Evolutionary conservation across 139 green algal genomes (phyloP).

Genomic region (Tetradesmus obliquus): DNA sequence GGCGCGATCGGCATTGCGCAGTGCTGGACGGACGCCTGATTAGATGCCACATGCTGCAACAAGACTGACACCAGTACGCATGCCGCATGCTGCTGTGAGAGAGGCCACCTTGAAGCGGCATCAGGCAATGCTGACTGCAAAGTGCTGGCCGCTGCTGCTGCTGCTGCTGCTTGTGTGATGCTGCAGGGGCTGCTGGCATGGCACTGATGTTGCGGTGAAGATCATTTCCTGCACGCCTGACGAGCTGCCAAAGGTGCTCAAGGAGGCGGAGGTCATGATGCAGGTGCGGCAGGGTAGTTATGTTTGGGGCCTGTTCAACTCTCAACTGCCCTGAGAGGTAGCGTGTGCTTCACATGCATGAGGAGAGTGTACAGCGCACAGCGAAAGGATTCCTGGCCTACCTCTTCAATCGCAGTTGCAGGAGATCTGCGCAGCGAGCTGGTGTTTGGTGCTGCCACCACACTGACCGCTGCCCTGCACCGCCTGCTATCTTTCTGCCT

Average conservation of each 20-base stretch:
- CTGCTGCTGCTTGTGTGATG: not conserved
- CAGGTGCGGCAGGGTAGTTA: not conserved
- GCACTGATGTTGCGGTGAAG: conserved; percentile 35
- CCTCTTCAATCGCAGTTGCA: not conserved
- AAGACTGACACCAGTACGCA: no score
- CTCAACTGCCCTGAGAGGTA: not conserved
- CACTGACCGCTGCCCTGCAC: not conserved
- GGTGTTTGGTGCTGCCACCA: no score
- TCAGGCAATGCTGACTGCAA: no score
- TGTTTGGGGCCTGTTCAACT: no score
- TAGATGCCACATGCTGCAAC: no score
- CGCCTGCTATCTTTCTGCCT: not conserved
- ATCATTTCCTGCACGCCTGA: conserved; percentile 18
- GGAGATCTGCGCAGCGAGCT: no score
- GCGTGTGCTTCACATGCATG: not conserved
- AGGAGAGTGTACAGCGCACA: not conserved
- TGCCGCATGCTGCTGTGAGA: no score
- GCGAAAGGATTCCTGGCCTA: not conserved
- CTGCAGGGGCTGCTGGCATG: conserved; percentile 22
- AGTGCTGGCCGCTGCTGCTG: no score
- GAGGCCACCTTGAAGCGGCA: no score
- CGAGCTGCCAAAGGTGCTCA: conserved; percentile 12
- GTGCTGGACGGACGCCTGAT: no score
- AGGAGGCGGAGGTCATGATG: conserved; percentile 40
- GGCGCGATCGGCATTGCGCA: no score